These are phyloP conservation scores for Leccinellum rugosiceps DNA, from an alignment of 768 basidiomycete genomes.

Conservation along the genomic window DNA sequence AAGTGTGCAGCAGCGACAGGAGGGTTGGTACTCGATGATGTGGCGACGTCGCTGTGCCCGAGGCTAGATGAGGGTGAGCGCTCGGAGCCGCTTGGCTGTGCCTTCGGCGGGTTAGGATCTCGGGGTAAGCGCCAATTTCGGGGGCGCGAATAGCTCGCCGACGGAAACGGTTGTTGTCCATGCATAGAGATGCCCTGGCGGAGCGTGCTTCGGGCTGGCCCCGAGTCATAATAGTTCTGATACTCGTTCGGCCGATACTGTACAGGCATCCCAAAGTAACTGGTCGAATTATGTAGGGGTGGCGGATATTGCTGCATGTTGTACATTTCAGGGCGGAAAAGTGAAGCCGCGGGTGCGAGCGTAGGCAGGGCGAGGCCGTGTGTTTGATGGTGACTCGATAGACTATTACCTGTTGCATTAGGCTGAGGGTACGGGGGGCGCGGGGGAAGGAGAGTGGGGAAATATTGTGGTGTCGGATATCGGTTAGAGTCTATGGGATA, in stretches of 20 bases:
- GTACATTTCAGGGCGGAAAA: constrained; percentile 20
- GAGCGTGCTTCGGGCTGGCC: constrained; percentile 22
- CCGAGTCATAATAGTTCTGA: constrained; percentile 48
- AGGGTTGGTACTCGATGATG: not conserved
- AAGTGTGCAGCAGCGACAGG: not conserved
- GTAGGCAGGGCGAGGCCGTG: constrained; percentile 15
- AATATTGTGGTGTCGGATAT: constrained; percentile 40
- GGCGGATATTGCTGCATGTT: constrained; percentile 14
- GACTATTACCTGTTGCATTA: constrained; percentile 32
- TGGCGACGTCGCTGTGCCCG: not conserved
- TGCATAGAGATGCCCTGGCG: constrained; percentile 27
- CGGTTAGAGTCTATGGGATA: constrained; percentile 34
- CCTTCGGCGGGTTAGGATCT: constrained; percentile 20
- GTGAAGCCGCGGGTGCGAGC: constrained; percentile 26
- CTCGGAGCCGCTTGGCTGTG: constrained; percentile 13
- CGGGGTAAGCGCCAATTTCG: constrained; percentile 14
- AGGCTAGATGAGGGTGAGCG: constrained; percentile 9
- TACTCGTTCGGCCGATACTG: constrained; percentile 37
- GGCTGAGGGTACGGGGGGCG: constrained; percentile 36
- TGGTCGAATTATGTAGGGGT: constrained; percentile 28
- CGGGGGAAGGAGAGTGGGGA: constrained; percentile 40
- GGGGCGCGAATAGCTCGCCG: constrained; percentile 28
- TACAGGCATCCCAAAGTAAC: constrained; percentile 37
- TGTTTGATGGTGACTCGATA: constrained; percentile 21
- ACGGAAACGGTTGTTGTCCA: constrained; percentile 33